Conservation (phyloP, 495 filamentous ascomycete species). For the Penicillium desertorum region DNA sequence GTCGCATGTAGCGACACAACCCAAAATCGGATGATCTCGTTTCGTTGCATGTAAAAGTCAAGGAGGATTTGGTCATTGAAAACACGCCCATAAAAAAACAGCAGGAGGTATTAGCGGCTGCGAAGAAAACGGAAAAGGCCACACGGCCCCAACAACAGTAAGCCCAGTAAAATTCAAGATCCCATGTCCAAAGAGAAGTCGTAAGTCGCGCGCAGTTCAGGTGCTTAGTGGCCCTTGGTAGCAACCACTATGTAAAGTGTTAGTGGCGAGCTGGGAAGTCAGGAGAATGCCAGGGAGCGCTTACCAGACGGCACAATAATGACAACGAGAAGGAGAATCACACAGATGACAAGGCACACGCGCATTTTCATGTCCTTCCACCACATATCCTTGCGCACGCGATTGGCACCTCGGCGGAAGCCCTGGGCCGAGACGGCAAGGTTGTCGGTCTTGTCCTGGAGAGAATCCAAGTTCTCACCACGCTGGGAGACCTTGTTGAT, state of each 20-base stretch:
- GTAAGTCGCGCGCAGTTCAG: conserved; percentile 28
- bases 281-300: conserved; percentile 4
- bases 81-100: conserved; percentile 46
- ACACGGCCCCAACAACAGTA: conserved; percentile 34
- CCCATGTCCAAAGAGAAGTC: conserved; percentile 35
- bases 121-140: conserved; percentile 36
- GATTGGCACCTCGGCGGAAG: conserved; percentile 92
- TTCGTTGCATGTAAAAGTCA: conserved; percentile 34
- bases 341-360: conserved; percentile 85
- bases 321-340: conserved; percentile 83
- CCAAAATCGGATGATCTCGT: conserved; percentile 29
- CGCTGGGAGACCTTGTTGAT: conserved; percentile 91
- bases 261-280: conserved; percentile 17
- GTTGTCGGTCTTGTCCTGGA: conserved; percentile 96
- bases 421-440: conserved; percentile 85
- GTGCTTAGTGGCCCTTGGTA: conserved; percentile 30
- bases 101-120: conserved; percentile 47
- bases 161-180: conserved; percentile 34
- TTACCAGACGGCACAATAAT: conserved; percentile 86
- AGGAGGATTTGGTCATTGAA: conserved; percentile 44
- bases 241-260: conserved; percentile 31
- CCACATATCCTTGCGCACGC: conserved; percentile 93
- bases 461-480: conserved; percentile 82
- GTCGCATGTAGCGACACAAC: conserved; percentile 31
- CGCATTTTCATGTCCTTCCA: conserved; percentile 99